Evolutionary conservation across 1,284 basidiomycete species (phyloP), one percentile per base, ranked within the genome.

Genomic region (Marasmius oreades): DNA sequence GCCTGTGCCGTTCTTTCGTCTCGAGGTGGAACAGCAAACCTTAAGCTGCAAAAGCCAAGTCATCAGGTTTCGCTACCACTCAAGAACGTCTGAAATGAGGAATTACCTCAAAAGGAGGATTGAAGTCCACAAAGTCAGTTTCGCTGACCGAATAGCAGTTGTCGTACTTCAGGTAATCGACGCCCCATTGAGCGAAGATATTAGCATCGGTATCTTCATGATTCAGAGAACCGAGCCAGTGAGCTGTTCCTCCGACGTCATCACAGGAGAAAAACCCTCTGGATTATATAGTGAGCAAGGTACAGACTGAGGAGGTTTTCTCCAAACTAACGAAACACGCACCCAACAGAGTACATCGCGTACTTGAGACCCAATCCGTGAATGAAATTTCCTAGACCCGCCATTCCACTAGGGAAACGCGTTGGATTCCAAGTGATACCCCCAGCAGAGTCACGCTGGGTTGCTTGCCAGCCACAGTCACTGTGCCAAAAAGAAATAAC

Each of bases 151-250:
- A 70, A 63, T 73, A 79, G 57, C 77, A 79, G 55, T 79, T 79
- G 57, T 79, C 77, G 53, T 78, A 77, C 71, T 80, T 79, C 52
- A 79, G 66, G 65, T 77, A 79, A 62, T 79, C 78, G 23, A 75
- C 76, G 43, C 77, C 77, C 78, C 78, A 79, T 8, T 67, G 68
- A 5, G 75, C 74, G 57, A 76, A 80, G 6, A 68, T 69, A 24
- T 64, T 66, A 18, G 78, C 77, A 60, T 80, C 78, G 34, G 69
- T 67, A 8, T 64, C 64, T 64, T 79, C 77, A 58, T 73, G 65
- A n/a, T 72, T 73, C 16, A 78, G 64, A 44, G 73, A 76, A 42
- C 77, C 77, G 11, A 79, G 59, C 56, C 73, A 78, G 51, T 74
- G 69, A 1, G 72, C 75, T 3, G 69, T 74, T 14, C 77, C 77